Evolutionary conservation across 352 stramenopile genomes (phyloP).

Genomic region (Phytophthora citrophthora): DNA sequence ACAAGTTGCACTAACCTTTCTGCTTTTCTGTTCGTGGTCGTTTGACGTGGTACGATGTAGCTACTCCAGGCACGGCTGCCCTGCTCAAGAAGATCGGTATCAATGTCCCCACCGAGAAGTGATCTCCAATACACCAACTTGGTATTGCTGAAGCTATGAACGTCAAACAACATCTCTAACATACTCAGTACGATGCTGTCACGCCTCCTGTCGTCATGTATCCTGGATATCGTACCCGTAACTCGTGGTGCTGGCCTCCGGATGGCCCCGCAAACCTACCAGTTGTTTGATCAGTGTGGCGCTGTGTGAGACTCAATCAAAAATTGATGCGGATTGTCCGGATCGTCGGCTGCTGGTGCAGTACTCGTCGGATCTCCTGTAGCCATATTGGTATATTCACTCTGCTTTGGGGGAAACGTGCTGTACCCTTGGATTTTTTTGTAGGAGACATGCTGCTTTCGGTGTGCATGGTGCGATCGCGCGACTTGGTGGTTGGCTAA

Average conservation of each 20-base stretch:
- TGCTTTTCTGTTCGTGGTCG: conserved; percentile 17
- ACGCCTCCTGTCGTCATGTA: conserved; percentile 1
- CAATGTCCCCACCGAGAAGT: conserved; percentile 38
- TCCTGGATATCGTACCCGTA: too few relatives aligned
- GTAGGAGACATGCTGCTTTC: conserved; percentile 15
- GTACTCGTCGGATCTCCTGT: background rate
- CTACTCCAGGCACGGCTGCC: conserved; percentile 44
- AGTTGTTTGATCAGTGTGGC: conserved; percentile 10
- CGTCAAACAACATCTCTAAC: background rate
- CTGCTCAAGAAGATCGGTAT: conserved; percentile 55
- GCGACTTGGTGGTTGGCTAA: conserved; percentile 9
- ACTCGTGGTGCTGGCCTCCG: conserved; percentile 4
- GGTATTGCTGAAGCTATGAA: background rate
- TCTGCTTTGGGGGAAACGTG: conserved; percentile 16
- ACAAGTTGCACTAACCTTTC: conserved; percentile 6
- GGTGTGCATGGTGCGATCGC: conserved; percentile 12
- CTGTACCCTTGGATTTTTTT: conserved; percentile 9
- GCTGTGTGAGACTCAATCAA: conserved; percentile 6
- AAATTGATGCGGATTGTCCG: background rate
- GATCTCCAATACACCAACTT: conserved; percentile 1
- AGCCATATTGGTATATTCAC: conserved; percentile 18
- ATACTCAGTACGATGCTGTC: conserved; percentile 2
- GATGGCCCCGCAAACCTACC: conserved; percentile 16
- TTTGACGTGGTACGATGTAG: conserved; percentile 21
- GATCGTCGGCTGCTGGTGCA: background rate